These are phyloP conservation scores for Cylindricascospora bacillispora DNA, from an alignment of 1,139 yeast species.

Conservation along the genomic window DNA sequence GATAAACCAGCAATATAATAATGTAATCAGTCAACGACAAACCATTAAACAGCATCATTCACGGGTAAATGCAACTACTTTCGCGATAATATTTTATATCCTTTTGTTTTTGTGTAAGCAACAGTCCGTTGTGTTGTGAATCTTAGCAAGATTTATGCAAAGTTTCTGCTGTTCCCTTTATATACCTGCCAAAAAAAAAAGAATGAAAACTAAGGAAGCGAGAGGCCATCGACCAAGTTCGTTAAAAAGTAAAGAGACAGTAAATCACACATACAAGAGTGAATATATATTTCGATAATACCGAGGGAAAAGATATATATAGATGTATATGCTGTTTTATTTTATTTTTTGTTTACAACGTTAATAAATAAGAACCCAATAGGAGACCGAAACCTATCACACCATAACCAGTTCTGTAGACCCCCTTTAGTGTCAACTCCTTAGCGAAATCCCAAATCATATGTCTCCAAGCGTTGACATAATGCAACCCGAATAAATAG, in stretches of 20 bases:
- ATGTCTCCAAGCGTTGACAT: constrained; percentile 79
- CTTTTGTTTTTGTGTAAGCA: neutral
- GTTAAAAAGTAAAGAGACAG: too few relatives aligned
- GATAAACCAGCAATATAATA: constrained; percentile 23
- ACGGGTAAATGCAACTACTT: too few relatives aligned
- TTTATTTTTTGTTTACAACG: too few relatives aligned
- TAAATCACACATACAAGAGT: too few relatives aligned
- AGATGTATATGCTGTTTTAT: too few relatives aligned
- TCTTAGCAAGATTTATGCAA: too few relatives aligned
- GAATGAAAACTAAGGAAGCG: neutral
- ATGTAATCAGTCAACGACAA: constrained; percentile 26
- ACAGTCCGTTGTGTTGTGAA: neutral
- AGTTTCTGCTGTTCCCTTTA: too few relatives aligned
- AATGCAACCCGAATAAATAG: constrained; percentile 74
- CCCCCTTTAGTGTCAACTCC: constrained; percentile 72
- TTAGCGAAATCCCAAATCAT: constrained; percentile 73
- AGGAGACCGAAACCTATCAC: constrained; percentile 64
- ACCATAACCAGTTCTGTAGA: constrained; percentile 80
- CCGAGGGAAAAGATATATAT: too few relatives aligned
- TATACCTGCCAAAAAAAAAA: neutral
- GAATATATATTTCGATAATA: too few relatives aligned
- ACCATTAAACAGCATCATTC: constrained; percentile 20
- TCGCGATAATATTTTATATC: constrained; percentile 8
- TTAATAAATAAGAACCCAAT: constrained; percentile 36
- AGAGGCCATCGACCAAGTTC: too few relatives aligned